Evolutionary conservation across 139 green algal genomes (phyloP).

Genomic region (Chlorella sp.): DNA sequence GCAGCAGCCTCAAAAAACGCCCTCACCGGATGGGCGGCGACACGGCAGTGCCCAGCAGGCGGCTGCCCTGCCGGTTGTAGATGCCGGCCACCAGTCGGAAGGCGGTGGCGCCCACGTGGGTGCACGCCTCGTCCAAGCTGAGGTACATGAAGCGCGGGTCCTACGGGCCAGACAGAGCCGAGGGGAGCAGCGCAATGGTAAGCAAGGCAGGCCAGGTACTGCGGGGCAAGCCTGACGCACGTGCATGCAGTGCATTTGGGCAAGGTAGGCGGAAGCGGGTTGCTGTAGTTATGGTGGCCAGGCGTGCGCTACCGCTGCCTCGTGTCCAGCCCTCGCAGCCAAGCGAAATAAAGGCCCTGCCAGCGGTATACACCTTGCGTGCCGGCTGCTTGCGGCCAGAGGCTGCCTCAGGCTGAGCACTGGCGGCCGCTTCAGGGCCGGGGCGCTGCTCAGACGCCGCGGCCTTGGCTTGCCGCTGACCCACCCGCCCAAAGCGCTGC

Average conservation of each 20-base stretch:
- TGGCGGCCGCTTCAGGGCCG: neutral
- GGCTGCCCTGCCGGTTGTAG: constrained; percentile 37
- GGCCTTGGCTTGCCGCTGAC: constrained; percentile 25
- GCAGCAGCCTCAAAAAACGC: too few species aligned
- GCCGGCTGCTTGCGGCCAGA: neutral
- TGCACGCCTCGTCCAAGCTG: constrained; percentile 74
- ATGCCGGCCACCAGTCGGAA: constrained; percentile 50
- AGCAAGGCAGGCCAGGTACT: too few species aligned
- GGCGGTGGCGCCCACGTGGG: constrained; percentile 55
- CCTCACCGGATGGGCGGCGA: too few species aligned
- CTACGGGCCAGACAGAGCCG: constrained; percentile 49
- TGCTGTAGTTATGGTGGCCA: too few species aligned
- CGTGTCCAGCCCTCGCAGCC: too few species aligned
- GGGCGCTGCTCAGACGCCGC: neutral
- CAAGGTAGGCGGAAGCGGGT: neutral
- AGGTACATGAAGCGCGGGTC: constrained; percentile 71
- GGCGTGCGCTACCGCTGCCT: too few species aligned
- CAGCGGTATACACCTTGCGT: neutral
- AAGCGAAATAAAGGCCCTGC: too few species aligned
- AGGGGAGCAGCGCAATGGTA: too few species aligned
- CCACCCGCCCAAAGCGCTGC: constrained; percentile 64
- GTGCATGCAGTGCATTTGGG: neutral
- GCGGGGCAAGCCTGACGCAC: too few species aligned
- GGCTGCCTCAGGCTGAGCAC: neutral
- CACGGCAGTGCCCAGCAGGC: too few species aligned